Percentiles rank a stretch among this genome's conserved stretches.
Conservation (phyloP, 352 stramenopile species). For the Pythium guiyangense region DNA sequence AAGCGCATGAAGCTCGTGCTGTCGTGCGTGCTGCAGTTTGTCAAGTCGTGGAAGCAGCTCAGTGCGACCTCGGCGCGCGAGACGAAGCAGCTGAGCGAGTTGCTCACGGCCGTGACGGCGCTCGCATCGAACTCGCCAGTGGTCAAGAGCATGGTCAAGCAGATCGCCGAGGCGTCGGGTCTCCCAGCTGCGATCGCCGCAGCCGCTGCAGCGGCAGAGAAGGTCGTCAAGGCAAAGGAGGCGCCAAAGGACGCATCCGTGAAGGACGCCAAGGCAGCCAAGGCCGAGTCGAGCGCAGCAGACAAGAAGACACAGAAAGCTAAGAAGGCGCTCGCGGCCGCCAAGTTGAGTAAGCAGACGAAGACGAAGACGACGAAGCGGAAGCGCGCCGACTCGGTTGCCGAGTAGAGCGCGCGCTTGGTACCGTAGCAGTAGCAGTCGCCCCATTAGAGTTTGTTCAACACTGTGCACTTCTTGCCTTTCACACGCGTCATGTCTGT, state of each 20-base stretch:
- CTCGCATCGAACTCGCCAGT: slow-evolving; percentile 62
- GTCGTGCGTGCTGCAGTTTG: slow-evolving; percentile 57
- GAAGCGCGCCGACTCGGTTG: slow-evolving; percentile 26
- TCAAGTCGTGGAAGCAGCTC: slow-evolving; percentile 51
- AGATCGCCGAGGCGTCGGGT: slow-evolving; percentile 37
- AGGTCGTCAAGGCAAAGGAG: slow-evolving; percentile 9
- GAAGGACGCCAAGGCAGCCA: slow-evolving; percentile 3
- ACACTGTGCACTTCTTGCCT: background rate
- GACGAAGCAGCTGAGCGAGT: slow-evolving; percentile 27
- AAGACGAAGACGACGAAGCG: slow-evolving; percentile 43
- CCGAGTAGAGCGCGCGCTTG: slow-evolving; percentile 21
- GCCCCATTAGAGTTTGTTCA: slow-evolving; percentile 13
- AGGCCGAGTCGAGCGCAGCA: background rate
- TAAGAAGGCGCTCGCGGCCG: slow-evolving; percentile 2
- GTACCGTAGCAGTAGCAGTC: slow-evolving; percentile 1
- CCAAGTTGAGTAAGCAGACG: slow-evolving; percentile 4
- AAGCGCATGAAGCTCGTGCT: slow-evolving; percentile 76
- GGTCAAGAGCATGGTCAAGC: slow-evolving; percentile 68
- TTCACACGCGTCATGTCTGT: no score
- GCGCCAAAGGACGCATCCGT: background rate
- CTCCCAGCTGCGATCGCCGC: slow-evolving; percentile 5
- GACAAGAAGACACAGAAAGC: slow-evolving; percentile 11
- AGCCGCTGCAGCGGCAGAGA: slow-evolving; percentile 6
- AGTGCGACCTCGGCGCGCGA: slow-evolving; percentile 8
- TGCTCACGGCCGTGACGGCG: slow-evolving; percentile 38